Evolutionary conservation across 768 basidiomycete species (phyloP).

Genomic region (Phallus indusiatus): DNA sequence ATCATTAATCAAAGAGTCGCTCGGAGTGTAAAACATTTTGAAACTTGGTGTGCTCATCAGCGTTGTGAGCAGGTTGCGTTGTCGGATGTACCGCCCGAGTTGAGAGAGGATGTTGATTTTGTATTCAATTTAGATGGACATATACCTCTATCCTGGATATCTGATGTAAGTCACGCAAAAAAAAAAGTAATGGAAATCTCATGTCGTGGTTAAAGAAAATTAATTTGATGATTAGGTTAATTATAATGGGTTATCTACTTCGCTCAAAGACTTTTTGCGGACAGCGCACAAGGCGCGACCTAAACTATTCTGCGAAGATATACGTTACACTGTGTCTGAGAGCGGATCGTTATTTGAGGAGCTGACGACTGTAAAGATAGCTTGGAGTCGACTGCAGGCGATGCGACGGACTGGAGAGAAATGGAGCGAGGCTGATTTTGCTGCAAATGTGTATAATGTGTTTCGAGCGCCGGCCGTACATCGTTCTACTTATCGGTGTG

Average conservation of each 20-base stretch:
- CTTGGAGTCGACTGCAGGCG: constrained; percentile 34
- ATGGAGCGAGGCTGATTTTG: constrained; percentile 47
- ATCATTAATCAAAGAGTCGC: constrained; percentile 31
- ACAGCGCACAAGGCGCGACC: constrained; percentile 28
- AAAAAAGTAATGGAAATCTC: not conserved
- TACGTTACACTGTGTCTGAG: constrained; percentile 10
- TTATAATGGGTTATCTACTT: constrained; percentile 17
- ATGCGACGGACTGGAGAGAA: constrained; percentile 38
- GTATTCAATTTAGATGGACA: constrained; percentile 30
- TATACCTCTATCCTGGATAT: constrained; percentile 35
- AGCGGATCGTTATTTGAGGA: constrained; percentile 26
- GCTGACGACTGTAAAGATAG: constrained; percentile 30
- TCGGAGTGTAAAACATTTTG: constrained; percentile 37
- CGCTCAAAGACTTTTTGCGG: constrained; percentile 24
- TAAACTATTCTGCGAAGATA: constrained; percentile 28
- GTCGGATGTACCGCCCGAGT: constrained; percentile 32
- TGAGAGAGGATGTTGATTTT: constrained; percentile 25
- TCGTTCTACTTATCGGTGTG: constrained; percentile 34
- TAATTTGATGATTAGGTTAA: too few species aligned
- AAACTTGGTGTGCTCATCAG: constrained; percentile 42
- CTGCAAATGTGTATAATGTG: constrained; percentile 45
- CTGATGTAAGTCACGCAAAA: constrained; percentile 27
- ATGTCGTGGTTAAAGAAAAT: too few species aligned
- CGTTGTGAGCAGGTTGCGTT: constrained; percentile 40
- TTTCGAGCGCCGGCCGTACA: constrained; percentile 38